Base-by-base conservation (phyloP, 1,139 yeast species). In the Pichia sorboxylosa region DNA sequence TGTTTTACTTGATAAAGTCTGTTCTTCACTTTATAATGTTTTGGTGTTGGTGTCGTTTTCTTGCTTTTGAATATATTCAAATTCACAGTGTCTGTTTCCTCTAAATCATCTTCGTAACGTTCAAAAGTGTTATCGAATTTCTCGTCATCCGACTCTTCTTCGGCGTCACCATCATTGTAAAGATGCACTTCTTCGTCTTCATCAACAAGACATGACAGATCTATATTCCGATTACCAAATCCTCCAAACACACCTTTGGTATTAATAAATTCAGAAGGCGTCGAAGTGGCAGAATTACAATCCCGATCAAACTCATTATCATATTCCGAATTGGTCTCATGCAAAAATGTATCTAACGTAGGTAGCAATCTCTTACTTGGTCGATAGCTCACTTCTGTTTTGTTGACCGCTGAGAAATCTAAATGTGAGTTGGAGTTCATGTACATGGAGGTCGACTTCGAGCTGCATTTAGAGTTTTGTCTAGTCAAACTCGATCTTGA, bases 181-280 rank as follows among this genome's bases (percentile, higher is more conserved):
- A 18, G 17, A 16, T 23, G 25, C 4, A 8, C 17, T 11, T 22
- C 16, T 14, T 26, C 29, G 5, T 15, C 31, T 9, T 20, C 44
- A 27, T 48, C 47, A 32, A 45, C 41, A 16, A 47, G 30, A 24
- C 28, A 32, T 33, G 48, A 53, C 19, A 49, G 35, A 32, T 42
- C 48, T 13, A 49, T 27, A 10, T 31, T 33, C 9, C 40, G 38
- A 13, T 43, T 38, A 22, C 40, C 44, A 22, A 41, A 35, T 4
- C 42, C 44, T 9, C 42, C 44, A 24, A 38, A 38, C 9, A 37
- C 25, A 11, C 43, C 43, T 10, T 26, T 6, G n/a, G n/a, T n/a
- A n/a, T n/a, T n/a, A n/a, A n/a, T n/a, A n/a, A n/a, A n/a, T 9
- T 24, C 36, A 19, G 25, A 26, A 10, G 28, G 29, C 3, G 24